Base-by-base conservation (phyloP, 768 basidiomycete genomes). In the Dendrothele bispora region DNA sequence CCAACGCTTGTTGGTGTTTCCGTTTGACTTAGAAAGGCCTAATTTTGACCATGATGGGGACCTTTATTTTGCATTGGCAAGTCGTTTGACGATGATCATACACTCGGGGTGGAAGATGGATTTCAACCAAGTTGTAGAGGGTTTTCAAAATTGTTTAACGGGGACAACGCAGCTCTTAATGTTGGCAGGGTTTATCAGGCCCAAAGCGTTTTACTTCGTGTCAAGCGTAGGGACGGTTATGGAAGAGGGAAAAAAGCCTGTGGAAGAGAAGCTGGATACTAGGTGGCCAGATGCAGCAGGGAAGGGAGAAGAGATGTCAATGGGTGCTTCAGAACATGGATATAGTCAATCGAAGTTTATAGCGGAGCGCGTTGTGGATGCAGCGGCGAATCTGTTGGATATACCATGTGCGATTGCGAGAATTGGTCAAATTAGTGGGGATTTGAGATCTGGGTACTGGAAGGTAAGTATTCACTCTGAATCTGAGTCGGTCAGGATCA, bases 71-170 rank as follows among this genome's bases (percentile, higher is more conserved):
- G 34, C 47, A 7, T 28, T 52, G 4, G 51, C 51, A n/a, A 15
- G 40, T 8, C 26, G 29, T 24, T 39, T 52, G 18, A 52, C 51
- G 11, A 48, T 48, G 5, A 52, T 52, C 48, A 52, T 52, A 4
- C 51, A 52, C 29, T 43, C 51, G 14, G 51, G 47, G 37, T 52
- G 51, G 51, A 52, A 52, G 39, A 52, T 52, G 51, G 51, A 52
- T 35, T 52, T 52, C 39, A 52, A 52, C 25, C 51, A 52, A 28
- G 39, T 49, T n/a, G 47, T 43, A 12, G 39, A 52, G 30, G 36
- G 47, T 22, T 52, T 52, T 22, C 47, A 52, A 41, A 48, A 52
- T 27, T 52, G 51, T 34, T 27, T 52, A 10, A 28, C 25, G 49
- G 51, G 51, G 8, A 52, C 51, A 3, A 52, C 47, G 22, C 51